Base-by-base conservation (phyloP, 371 early-diverging fungal species). In the Thermomucor indicae-seudaticae region DNA sequence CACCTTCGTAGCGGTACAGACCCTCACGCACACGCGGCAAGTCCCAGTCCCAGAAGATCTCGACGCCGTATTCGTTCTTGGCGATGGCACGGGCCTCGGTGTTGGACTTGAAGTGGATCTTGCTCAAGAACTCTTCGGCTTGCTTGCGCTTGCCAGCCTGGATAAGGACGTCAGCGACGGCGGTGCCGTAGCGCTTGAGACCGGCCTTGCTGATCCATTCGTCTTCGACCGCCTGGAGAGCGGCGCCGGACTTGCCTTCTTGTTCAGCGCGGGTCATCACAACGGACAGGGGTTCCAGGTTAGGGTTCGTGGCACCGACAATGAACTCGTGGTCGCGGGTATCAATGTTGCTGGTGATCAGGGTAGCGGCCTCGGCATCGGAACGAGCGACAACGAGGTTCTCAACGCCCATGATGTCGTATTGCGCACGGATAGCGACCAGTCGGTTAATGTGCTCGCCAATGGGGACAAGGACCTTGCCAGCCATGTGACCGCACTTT, bases 401-500 rank as follows among this genome's bases (percentile, higher is more conserved):
- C 61, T 97, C 97, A 48, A 92, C 91, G 31, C 94, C 96, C 96
- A 98, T 96, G 64, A 98, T 93, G 71, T 98, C 98, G 60, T 91
- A 93, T 79, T 98, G 97, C 43, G 94, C 90, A 65, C 98, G 92
- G 65, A 90, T 84, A 53, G 97, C 97, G 23, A 96, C 88, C 46
- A 98, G 78, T 43, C 98, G 90, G 79, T 93, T 95, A 75, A 97
- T 95, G 76, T 98, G 98, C 67, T 98, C 97, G 14, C 86, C 81
- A 41, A 94, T 90, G 24, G 98, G 96, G 4, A 98, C 98, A 23
- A 98, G 77, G 14, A 98, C 98, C 72, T 98, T 98, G 52, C 98
- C 98, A 41, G 96, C 97, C 96, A 98, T 95, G 77, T 98, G 98
- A 11, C 98, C 97, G 69, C 98, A 98, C 80, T 98, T 98, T 67